phyloP scores from a whole-genome alignment of 1,284 basidiomycete genomes.

The Ustilago crameri region DNA sequence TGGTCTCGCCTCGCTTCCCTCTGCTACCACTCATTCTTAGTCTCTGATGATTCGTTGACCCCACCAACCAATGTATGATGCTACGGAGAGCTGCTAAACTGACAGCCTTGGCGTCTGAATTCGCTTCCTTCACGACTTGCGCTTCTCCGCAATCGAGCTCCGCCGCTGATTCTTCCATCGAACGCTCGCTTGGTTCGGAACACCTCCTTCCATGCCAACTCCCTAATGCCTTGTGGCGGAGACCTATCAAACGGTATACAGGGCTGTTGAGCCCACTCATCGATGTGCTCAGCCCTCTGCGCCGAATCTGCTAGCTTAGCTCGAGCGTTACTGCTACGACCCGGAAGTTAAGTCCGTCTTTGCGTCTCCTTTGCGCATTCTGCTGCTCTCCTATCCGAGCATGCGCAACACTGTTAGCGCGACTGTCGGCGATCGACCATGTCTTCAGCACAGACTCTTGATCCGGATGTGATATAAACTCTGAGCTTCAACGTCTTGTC shows the following conservation, averaged over 20 bases:
- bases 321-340: no score
- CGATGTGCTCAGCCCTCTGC: background rate
- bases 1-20: constrained; percentile 12
- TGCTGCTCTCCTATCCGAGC: no score
- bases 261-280: no score
- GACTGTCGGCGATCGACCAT: no score
- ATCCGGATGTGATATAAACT: no score
- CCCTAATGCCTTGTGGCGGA: constrained; percentile 9
- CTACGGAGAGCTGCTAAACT: background rate
- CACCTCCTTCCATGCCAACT: constrained; percentile 22
- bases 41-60: background rate
- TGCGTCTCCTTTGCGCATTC: no score
- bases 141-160: constrained; percentile 7
- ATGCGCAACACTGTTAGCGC: no score
- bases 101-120: background rate
- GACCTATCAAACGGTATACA: no score
- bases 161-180: constrained; percentile 24
- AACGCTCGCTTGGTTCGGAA: constrained; percentile 39
- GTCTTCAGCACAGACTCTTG: no score
- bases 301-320: no score
- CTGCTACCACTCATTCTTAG: no score
- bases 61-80: background rate
- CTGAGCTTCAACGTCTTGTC: background rate
- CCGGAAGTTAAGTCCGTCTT: no score
- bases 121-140: background rate